Evolutionary conservation across 1,139 yeast genomes (phyloP).

Genomic region (Diutina sp.): DNA sequence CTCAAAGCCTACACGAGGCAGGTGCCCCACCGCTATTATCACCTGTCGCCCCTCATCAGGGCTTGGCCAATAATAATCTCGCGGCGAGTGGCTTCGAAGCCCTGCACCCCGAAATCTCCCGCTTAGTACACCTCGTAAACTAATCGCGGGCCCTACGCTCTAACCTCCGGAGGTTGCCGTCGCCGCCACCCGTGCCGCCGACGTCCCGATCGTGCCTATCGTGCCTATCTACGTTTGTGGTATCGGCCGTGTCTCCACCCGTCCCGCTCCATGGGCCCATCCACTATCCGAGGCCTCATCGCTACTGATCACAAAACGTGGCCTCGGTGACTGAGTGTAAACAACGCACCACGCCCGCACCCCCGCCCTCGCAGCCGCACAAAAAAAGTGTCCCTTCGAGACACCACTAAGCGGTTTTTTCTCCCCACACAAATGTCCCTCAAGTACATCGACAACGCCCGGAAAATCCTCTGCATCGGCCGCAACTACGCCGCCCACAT

Average conservation of each 20-base stretch:
- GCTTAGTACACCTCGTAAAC: neutral
- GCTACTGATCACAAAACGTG: neutral
- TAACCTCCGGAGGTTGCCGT: neutral
- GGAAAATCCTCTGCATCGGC: slow-evolving; percentile 87
- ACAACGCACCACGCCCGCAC: too few species aligned
- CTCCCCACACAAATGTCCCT: slow-evolving; percentile 29
- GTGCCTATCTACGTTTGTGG: neutral
- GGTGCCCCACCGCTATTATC: neutral
- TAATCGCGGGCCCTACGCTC: neutral
- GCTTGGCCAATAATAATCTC: neutral
- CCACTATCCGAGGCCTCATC: neutral
- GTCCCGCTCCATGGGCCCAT: too few species aligned
- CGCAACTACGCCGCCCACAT: slow-evolving; percentile 94
- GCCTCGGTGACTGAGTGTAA: too few species aligned
- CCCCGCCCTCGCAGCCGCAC: neutral
- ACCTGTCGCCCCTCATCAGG: neutral
- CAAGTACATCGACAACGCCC: slow-evolving; percentile 49
- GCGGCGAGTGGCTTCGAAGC: neutral
- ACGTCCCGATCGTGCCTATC: neutral
- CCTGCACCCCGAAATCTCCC: neutral
- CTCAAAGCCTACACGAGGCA: neutral
- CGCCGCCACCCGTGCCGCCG: neutral
- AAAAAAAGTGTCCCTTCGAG: neutral
- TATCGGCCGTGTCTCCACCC: too few species aligned
- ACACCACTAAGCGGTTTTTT: neutral